Conservation (phyloP, 495 filamentous ascomycete genomes). For the Trichoderma virens region DNA sequence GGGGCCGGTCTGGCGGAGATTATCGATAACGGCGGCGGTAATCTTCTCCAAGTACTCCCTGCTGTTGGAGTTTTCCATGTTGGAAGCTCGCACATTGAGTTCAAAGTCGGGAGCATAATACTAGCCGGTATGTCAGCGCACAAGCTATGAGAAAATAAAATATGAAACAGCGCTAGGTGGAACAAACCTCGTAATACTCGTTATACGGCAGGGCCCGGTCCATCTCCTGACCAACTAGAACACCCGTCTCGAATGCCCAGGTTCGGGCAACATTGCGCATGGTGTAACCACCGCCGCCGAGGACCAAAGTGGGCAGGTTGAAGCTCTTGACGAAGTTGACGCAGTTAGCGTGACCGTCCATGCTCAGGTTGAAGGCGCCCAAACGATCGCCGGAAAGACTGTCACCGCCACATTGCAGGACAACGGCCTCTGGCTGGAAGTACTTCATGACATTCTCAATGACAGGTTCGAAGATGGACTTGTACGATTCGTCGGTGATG, state of each 20-base stretch:
- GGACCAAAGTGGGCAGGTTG: slow-evolving; percentile 78
- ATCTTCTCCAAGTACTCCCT: slow-evolving; percentile 95
- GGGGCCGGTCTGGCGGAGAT: slow-evolving; percentile 79
- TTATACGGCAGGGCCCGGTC: slow-evolving; percentile 83
- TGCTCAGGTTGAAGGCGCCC: slow-evolving; percentile 96
- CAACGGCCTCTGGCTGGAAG: slow-evolving; percentile 89
- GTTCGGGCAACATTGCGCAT: slow-evolving; percentile 98
- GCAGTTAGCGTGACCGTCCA: slow-evolving; percentile 96
- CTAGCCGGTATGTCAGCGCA: slow-evolving; percentile 34
- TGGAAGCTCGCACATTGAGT: slow-evolving; percentile 87
- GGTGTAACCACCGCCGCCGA: slow-evolving; percentile 95
- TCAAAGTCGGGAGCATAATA: slow-evolving; percentile 97
- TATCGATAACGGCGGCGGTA: slow-evolving; percentile 82
- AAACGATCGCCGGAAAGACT: slow-evolving; percentile 89
- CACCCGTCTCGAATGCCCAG: slow-evolving; percentile 94
- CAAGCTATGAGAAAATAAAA: neutral
- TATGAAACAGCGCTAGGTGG: neutral
- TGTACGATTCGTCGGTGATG: slow-evolving; percentile 87
- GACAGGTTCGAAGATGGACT: slow-evolving; percentile 90
- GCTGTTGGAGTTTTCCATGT: slow-evolving; percentile 99
- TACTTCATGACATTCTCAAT: slow-evolving; percentile 93
- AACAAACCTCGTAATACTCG: slow-evolving; percentile 90
- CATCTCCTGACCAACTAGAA: slow-evolving; percentile 76
- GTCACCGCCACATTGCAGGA: slow-evolving; percentile 95
- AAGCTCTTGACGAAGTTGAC: slow-evolving; percentile 93